phyloP scores from a whole-genome alignment of 2,329 filamentous ascomycete species.

The Ascocoryne sarcoides region DNA sequence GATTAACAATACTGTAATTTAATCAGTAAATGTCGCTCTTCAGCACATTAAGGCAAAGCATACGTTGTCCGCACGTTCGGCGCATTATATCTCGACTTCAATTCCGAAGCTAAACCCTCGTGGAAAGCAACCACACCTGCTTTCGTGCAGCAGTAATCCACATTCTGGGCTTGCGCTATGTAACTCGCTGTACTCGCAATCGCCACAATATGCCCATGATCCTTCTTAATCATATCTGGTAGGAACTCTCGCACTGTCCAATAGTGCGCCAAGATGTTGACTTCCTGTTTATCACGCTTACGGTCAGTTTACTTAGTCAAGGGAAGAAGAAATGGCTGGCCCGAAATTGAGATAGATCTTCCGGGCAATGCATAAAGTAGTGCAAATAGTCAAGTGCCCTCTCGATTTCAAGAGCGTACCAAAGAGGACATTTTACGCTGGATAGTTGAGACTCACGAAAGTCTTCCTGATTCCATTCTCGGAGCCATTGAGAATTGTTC shows the following conservation, averaged over 20 bases:
- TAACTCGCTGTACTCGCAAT: constrained; percentile 42
- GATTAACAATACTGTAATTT: constrained; percentile 47
- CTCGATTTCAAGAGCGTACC: too few relatives aligned
- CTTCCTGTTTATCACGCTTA: too few relatives aligned
- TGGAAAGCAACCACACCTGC: constrained; percentile 58
- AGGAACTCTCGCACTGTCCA: constrained; percentile 57
- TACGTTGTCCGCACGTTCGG: constrained; percentile 43
- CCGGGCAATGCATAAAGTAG: too few relatives aligned
- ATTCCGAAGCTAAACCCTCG: constrained; percentile 52
- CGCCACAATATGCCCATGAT: constrained; percentile 67
- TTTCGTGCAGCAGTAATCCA: constrained; percentile 63
- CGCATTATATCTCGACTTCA: constrained; percentile 52
- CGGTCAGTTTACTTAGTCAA: too few relatives aligned
- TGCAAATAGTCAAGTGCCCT: too few relatives aligned
- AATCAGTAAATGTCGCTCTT: too few relatives aligned
- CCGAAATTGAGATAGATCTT: too few relatives aligned
- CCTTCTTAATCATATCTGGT: constrained; percentile 50
- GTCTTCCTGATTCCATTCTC: constrained; percentile 51
- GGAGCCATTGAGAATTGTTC: constrained; percentile 47
- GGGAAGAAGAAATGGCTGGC: too few relatives aligned
- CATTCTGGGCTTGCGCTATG: constrained; percentile 24
- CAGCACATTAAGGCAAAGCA: too few relatives aligned
- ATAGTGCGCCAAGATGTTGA: constrained; percentile 61
- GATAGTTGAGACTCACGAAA: too few relatives aligned
- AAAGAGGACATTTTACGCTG: too few relatives aligned